Evolutionary conservation across 1,284 basidiomycete genomes (phyloP).

Genomic region (Agaricales sp.): DNA sequence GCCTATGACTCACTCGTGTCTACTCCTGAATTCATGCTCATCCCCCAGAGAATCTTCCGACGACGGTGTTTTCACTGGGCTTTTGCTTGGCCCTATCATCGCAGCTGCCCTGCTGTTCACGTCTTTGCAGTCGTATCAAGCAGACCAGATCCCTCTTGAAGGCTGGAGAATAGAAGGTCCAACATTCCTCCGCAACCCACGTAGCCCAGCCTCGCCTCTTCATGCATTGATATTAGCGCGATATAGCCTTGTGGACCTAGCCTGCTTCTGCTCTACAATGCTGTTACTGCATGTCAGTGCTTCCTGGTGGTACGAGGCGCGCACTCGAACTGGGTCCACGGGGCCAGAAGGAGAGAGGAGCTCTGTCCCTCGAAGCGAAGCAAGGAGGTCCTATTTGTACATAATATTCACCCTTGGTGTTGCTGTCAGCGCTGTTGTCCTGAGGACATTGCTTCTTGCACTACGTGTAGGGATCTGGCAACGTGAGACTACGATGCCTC

Average conservation of each 20-base stretch:
- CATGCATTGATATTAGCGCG: conserved; percentile 65
- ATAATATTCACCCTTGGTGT: conserved; percentile 47
- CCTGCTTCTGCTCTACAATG: conserved; percentile 72
- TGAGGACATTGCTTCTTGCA: conserved; percentile 35
- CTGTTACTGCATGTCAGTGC: conserved; percentile 68
- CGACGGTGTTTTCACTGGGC: conserved; percentile 75
- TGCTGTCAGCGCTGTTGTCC: conserved; percentile 33
- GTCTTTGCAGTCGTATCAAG: conserved; percentile 26
- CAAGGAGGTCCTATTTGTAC: conserved; percentile 48
- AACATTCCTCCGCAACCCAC: conserved; percentile 31
- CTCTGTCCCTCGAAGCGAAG: conserved; percentile 69
- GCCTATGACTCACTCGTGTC: conserved; percentile 10
- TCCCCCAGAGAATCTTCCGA: conserved; percentile 60
- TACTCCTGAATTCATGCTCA: conserved; percentile 4
- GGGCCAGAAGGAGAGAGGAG: conserved; percentile 52
- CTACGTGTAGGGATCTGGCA: conserved; percentile 51
- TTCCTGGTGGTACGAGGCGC: conserved; percentile 62
- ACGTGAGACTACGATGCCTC: conserved; percentile 28
- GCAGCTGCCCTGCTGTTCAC: conserved; percentile 54
- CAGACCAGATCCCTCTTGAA: conserved; percentile 29
- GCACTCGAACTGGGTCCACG: conserved; percentile 21
- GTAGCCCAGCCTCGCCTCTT: conserved; percentile 30
- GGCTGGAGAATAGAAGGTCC: conserved; percentile 76
- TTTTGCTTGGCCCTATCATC: conserved; percentile 72
- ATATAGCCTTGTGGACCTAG: conserved; percentile 66